Evolutionary conservation across 345 rosid species (phyloP).

Genomic region (Anastatica hierochuntica): DNA sequence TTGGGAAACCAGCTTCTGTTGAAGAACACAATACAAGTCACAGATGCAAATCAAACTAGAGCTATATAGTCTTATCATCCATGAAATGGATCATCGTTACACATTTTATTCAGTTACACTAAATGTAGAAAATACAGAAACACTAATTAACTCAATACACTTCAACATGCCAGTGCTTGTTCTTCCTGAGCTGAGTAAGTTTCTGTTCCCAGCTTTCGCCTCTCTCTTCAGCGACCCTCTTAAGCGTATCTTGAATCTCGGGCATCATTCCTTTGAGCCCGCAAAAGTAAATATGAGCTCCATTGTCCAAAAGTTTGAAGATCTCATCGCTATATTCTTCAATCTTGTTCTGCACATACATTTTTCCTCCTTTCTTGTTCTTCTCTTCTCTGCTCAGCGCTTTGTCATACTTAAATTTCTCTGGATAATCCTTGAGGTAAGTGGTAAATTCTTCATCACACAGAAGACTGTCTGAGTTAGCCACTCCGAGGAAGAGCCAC

Average conservation of each 20-base stretch:
- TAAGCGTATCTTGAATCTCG: slow-evolving; percentile 84
- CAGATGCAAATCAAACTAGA: background rate
- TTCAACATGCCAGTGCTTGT: slow-evolving; percentile 98
- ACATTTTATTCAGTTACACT: slow-evolving; percentile 9
- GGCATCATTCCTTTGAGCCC: slow-evolving; percentile 99
- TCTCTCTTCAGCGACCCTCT: slow-evolving; percentile 77
- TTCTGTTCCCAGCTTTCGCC: slow-evolving; percentile 93
- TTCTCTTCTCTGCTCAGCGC: slow-evolving; percentile 89
- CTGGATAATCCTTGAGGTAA: slow-evolving; percentile 69
- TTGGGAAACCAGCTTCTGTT: too few species aligned
- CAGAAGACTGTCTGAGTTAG: slow-evolving; percentile 89
- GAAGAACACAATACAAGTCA: background rate
- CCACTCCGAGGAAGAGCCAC: slow-evolving; percentile 99
- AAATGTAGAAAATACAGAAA: background rate
- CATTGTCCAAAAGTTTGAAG: slow-evolving; percentile 77
- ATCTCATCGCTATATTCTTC: slow-evolving; percentile 92
- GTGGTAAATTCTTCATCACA: slow-evolving; percentile 78
- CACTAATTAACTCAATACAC: slow-evolving; percentile 47
- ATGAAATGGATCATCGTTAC: slow-evolving; percentile 1
- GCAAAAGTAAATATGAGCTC: slow-evolving; percentile 96
- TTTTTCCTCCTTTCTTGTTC: slow-evolving; percentile 91
- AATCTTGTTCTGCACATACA: slow-evolving; percentile 97
- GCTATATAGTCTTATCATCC: background rate
- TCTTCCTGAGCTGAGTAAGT: slow-evolving; percentile 93
- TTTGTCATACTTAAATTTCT: slow-evolving; percentile 69